These are phyloP conservation scores for Pichia cephalocereana DNA, from an alignment of 805 yeast genomes.

Conservation along the genomic window DNA sequence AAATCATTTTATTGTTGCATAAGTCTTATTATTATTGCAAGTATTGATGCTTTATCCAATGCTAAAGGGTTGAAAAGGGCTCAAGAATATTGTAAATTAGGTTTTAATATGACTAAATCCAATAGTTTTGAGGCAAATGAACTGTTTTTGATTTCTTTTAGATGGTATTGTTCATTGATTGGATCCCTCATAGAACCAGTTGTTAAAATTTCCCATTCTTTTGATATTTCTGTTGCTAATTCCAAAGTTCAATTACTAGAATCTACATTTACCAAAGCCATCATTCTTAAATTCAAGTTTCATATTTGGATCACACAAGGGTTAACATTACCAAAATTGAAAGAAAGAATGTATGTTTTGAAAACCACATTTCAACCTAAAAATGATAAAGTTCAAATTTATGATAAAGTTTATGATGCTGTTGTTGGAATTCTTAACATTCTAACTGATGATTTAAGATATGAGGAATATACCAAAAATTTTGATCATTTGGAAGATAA, in stretches of 20 bases:
- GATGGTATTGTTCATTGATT: slow-evolving; percentile 31
- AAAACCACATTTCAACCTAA: background rate
- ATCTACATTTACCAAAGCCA: background rate
- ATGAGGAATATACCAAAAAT: background rate
- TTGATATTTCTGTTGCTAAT: slow-evolving; percentile 12
- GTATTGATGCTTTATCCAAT: slow-evolving; percentile 20
- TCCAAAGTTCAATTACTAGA: slow-evolving; percentile 6
- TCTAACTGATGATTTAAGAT: slow-evolving; percentile 5
- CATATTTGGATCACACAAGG: slow-evolving; percentile 12
- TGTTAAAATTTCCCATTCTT: slow-evolving; percentile 23
- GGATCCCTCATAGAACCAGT: slow-evolving; percentile 36
- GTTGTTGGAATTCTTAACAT: slow-evolving; percentile 1
- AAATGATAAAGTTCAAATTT: background rate
- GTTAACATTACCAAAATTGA: slow-evolving; percentile 4
- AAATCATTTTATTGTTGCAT: slow-evolving; percentile 30
- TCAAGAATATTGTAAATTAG: slow-evolving; percentile 32
- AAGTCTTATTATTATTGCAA: slow-evolving; percentile 33
- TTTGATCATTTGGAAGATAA: background rate
- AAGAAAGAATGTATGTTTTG: slow-evolving; percentile 4
- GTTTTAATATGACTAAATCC: slow-evolving; percentile 27
- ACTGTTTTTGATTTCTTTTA: slow-evolving; percentile 31
- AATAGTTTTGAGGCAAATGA: slow-evolving; percentile 26
- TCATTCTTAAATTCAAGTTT: slow-evolving; percentile 9
- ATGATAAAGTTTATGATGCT: background rate
- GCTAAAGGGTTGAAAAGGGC: slow-evolving; percentile 30